Evolutionary conservation across 2,329 filamentous ascomycete genomes (phyloP), one percentile per base, ranked within the genome.

Genomic region (Alternaria postmessia): DNA sequence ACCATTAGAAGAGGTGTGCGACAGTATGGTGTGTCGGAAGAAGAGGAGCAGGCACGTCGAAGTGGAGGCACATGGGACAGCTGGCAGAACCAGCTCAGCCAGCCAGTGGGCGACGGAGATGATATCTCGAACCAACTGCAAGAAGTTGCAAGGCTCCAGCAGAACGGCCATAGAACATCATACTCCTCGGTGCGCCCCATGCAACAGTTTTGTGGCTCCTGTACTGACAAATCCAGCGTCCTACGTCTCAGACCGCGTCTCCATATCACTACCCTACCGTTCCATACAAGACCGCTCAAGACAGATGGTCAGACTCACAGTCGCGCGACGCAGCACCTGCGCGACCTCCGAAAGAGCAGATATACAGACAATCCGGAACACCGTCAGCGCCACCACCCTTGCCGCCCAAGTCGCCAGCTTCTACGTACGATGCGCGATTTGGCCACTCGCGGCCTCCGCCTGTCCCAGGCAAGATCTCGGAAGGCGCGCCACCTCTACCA

Each of bases 11-110:
- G 81, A 64, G 85, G 84, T 11, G 86, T 84, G 26, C 83, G 85
- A 32, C 84, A 87, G 65, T 84, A 86, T 26, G 87, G 85, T 0
- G 81, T 88, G 2, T 81, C 84, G 0, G 82, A 84, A 49, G 84
- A 87, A 54, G 85, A 88, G 61, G 86, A 89, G 63, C 83, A 84
- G 58, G 80, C 81, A 52, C 84, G 87, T 41, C 82, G 88, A 9
- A 79, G 80, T 18, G 84, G 81, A 12, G 85, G 84, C 6, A 68
- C 84, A 22, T 86, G 84, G 85, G 82, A 82, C 36, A 79, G 82
- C 42, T 86, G 84, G 84, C 84, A 85, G 62, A 76, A 79, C 46
- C 79, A 81, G 6, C 53, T 73, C 18, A 62, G 61, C 16, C 61
- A 66, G 44, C 64, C 75, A 38, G 65, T 64, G 26, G 46, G 42